Evolutionary conservation across 2,329 filamentous ascomycete species (phyloP).

Genomic region (Paracamarosporium sp.): DNA sequence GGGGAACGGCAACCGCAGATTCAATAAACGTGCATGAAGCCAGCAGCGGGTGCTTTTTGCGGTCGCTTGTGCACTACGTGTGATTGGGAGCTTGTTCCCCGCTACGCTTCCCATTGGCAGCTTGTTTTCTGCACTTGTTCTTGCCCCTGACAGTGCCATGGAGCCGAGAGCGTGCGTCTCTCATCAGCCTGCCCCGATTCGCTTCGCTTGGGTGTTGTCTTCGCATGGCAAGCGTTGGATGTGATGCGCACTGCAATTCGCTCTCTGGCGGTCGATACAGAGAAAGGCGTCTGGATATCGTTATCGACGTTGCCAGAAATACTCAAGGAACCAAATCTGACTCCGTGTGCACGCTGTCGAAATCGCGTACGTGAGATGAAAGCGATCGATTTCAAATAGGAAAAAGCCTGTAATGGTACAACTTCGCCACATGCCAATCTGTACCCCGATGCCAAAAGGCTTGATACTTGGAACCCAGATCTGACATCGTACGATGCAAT

Average conservation of each 20-base stretch:
- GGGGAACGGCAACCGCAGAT: not conserved
- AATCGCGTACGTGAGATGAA: no score
- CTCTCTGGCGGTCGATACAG: not conserved
- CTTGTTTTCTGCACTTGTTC: slow-evolving; percentile 11
- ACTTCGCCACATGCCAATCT: not conserved
- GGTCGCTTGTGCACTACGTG: not conserved
- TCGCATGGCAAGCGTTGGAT: not conserved
- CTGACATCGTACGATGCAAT: slow-evolving; percentile 2
- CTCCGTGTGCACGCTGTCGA: no score
- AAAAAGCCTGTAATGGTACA: not conserved
- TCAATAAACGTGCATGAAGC: slow-evolving; percentile 14
- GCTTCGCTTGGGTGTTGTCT: not conserved
- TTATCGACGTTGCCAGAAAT: not conserved
- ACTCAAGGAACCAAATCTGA: no score
- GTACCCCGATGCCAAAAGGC: not conserved
- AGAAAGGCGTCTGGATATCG: not conserved
- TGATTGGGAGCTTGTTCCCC: slow-evolving; percentile 16
- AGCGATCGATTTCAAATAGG: no score
- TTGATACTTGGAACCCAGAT: not conserved
- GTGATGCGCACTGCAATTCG: not conserved
- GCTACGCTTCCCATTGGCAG: slow-evolving; percentile 4
- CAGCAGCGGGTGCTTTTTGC: slow-evolving; percentile 8
- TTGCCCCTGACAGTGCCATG: not conserved
- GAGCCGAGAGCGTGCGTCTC: not conserved
- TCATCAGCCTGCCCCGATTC: not conserved